These are phyloP conservation scores for Taiwanofungus camphoratus DNA, from an alignment of 1,284 basidiomycete genomes.

Conservation along the genomic window DNA sequence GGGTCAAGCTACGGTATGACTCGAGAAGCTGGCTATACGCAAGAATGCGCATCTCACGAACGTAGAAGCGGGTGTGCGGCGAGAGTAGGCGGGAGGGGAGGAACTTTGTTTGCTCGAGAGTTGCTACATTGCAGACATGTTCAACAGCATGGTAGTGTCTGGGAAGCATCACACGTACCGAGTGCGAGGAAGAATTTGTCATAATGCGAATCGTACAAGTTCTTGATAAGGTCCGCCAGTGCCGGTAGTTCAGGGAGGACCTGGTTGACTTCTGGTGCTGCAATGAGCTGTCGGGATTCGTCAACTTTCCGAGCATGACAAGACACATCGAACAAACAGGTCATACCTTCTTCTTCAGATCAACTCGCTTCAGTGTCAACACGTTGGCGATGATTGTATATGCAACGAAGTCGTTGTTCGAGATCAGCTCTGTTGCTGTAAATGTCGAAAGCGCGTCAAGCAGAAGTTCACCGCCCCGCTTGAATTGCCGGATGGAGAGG, in stretches of 20 bases:
- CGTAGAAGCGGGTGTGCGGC: constrained; percentile 87
- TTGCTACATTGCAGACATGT: no score
- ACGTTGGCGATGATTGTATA: constrained; percentile 81
- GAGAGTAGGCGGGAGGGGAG: constrained; percentile 82
- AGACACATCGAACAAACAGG: not conserved
- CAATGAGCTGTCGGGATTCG: constrained; percentile 46
- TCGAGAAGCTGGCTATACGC: constrained; percentile 93
- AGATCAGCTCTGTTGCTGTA: constrained; percentile 86
- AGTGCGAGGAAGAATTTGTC: constrained; percentile 91
- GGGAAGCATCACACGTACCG: constrained; percentile 36
- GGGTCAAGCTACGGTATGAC: constrained; percentile 84
- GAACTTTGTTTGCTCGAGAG: constrained; percentile 84
- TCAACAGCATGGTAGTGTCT: no score
- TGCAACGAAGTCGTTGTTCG: constrained; percentile 89
- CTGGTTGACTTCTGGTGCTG: constrained; percentile 67
- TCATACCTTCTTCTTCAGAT: constrained; percentile 90
- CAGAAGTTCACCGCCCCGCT: constrained; percentile 65
- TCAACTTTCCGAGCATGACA: not conserved
- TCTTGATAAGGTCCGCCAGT: constrained; percentile 67
- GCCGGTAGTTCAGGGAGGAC: constrained; percentile 66
- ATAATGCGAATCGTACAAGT: constrained; percentile 90
- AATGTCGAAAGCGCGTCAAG: constrained; percentile 92
- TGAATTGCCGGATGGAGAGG: constrained; percentile 83
- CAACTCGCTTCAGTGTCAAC: constrained; percentile 76
- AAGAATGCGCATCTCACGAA: constrained; percentile 95